Conservation (phyloP, 2,329 filamentous ascomycete species). For the Zymoseptoria passerinii region DNA sequence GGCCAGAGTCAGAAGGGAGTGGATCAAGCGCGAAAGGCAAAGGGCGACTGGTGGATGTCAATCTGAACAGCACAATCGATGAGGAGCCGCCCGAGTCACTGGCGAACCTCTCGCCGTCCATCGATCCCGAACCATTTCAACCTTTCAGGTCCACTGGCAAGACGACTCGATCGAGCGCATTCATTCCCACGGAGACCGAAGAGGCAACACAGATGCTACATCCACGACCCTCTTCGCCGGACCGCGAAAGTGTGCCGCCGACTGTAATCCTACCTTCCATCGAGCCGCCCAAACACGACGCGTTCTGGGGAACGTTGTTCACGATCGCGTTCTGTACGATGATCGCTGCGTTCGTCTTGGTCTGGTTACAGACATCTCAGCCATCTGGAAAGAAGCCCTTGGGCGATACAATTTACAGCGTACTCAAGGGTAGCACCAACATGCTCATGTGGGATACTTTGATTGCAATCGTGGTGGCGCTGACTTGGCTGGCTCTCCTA, state of each 20-base stretch:
- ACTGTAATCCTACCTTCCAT: conserved; percentile 51
- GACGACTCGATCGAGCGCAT: conserved; percentile 33
- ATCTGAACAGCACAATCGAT: conserved; percentile 59
- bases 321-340: conserved; percentile 75
- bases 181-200: conserved; percentile 41
- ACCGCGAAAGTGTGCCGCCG: conserved; percentile 47
- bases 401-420: conserved; percentile 91
- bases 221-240: conserved; percentile 41
- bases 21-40: conserved; percentile 49
- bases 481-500: conserved; percentile 82
- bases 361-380: conserved; percentile 78
- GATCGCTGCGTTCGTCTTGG: conserved; percentile 79
- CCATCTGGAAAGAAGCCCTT: conserved; percentile 61
- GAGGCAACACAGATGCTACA: conserved; percentile 41
- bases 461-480: conserved; percentile 77
- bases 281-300: conserved; percentile 73
- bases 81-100: conserved; percentile 33
- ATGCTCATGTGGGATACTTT: conserved; percentile 86
- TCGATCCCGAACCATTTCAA: conserved; percentile 23
- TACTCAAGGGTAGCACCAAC: conserved; percentile 76
- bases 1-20: conserved; percentile 35
- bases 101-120: conserved; percentile 7
- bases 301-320: conserved; percentile 87
- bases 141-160: conserved; percentile 7
- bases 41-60: conserved; percentile 72